Base-by-base conservation (phyloP, 2,329 filamentous ascomycete species). In the Onygenales sp. region DNA sequence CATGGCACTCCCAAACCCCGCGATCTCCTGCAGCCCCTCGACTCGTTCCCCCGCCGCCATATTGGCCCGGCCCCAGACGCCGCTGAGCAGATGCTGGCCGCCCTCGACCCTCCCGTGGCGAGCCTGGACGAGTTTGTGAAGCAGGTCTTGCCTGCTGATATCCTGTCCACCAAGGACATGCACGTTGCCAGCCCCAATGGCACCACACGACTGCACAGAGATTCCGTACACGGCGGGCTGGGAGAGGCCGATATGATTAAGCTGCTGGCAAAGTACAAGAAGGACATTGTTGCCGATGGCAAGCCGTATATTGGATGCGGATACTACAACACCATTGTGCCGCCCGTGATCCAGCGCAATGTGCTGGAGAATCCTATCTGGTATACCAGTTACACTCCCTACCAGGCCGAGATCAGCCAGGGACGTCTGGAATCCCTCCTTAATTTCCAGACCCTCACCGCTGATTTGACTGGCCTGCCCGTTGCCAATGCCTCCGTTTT, bases 361-460 rank as follows among this genome's bases (percentile, higher is more conserved):
- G 80, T 97, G 4, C 75, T 97, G 54, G 90, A 97, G 77, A 92
- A 87, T 68, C 92, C 92, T 4, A 90, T 85, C 8, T 97, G 92
- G 92, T 97, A 97, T 70, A 97, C 92, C 42, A 95, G 90, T 73
- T 96, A 97, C 70, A 96, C 92, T 0, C 92, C 92, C 13, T 97
- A 96, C 72, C 92, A 97, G 74, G 87, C 92, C 2, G 92, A 97
- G 74, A 95, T 97, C 75, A 95, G 90, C 68, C 92, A 97, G 73
- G 92, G 92, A 37, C 84, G 92, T 52, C 73, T 97, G 57, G 89
- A 96, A 77, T 95, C 89, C 5, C 76, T 97, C 52, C 77, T 97
- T 58, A 97, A 97, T 77, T 97, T 90, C 75, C 92, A 97, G 76
- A 97, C 92, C 14, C 78, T 97, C 75, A 86, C 95, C 7, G 84